phyloP scores from a whole-genome alignment of 257 asterid genomes.

The Penstemon eatonii region DNA sequence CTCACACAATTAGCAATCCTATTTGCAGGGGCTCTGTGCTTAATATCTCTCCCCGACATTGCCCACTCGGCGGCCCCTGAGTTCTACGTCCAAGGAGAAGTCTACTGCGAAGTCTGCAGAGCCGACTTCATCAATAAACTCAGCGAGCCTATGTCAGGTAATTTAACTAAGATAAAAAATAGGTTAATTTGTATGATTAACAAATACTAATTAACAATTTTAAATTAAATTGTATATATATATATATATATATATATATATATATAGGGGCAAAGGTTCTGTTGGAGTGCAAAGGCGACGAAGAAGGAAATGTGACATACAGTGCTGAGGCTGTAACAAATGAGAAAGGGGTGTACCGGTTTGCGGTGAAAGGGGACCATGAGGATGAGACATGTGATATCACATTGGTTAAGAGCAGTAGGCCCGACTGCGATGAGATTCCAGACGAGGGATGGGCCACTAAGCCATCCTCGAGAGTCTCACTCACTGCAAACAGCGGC shows the following conservation, averaged over 20 bases:
- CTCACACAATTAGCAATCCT: constrained; percentile 30
- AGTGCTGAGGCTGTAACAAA: constrained; percentile 43
- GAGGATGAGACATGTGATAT: constrained; percentile 55
- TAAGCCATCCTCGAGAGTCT: constrained; percentile 26
- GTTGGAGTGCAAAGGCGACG: constrained; percentile 45
- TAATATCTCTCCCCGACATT: constrained; percentile 30
- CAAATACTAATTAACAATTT: background rate
- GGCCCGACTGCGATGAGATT: constrained; percentile 49
- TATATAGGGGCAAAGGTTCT: constrained; percentile 52
- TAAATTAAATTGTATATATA: background rate
- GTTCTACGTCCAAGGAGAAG: constrained; percentile 57
- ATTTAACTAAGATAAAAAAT: too few relatives aligned
- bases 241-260: too few relatives aligned
- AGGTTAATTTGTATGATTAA: background rate
- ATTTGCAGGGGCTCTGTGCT: constrained; percentile 38
- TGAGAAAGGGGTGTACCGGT: constrained; percentile 34
- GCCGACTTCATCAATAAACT: constrained; percentile 55
- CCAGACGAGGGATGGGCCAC: constrained; percentile 28
- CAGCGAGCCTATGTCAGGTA: constrained; percentile 65
- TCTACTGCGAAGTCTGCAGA: constrained; percentile 76
- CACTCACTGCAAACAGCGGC: constrained; percentile 30
- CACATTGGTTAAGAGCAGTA: constrained; percentile 48
- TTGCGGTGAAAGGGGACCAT: constrained; percentile 53
- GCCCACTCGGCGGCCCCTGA: constrained; percentile 19
- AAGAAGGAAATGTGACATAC: constrained; percentile 34